These are phyloP conservation scores for Cordyceps tenuipes DNA, from an alignment of 2,329 filamentous ascomycete species.

Conservation along the genomic window DNA sequence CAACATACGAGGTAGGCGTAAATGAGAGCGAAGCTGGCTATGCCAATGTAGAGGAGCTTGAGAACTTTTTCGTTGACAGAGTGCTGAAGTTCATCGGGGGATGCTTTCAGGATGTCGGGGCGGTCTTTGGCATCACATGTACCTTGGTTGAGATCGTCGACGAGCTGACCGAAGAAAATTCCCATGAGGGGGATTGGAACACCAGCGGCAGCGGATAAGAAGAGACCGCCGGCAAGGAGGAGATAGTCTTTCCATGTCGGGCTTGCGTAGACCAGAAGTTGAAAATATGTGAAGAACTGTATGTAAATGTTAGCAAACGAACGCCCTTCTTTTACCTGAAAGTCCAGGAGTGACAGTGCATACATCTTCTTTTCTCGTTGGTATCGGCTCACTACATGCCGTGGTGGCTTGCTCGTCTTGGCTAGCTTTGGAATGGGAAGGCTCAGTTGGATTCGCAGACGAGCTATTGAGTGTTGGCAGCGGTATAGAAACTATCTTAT, in stretches of 20 bases:
- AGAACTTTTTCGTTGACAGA: conserved; percentile 50
- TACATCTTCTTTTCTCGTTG: conserved; percentile 4
- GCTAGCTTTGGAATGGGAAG: no score
- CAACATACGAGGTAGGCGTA: conserved; percentile 58
- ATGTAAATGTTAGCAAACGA: not conserved
- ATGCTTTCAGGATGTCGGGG: not conserved
- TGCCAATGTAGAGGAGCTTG: conserved; percentile 53
- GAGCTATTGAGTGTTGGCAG: not conserved
- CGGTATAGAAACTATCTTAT: not conserved
- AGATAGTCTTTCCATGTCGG: conserved; percentile 34
- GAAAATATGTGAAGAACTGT: conserved; percentile 33
- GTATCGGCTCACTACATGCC: not conserved
- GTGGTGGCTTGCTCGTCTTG: not conserved
- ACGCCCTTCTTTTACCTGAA: not conserved
- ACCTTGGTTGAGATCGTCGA: conserved; percentile 51
- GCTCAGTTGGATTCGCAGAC: conserved; percentile 6
- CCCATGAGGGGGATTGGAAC: conserved; percentile 56
- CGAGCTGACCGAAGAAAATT: conserved; percentile 55
- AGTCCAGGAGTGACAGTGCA: not conserved
- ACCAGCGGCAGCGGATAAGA: conserved; percentile 47
- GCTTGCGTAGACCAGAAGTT: conserved; percentile 36
- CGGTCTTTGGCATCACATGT: conserved; percentile 36
- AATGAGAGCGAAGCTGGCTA: conserved; percentile 54
- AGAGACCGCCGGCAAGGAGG: conserved; percentile 33
- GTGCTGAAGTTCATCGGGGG: conserved; percentile 26